Evolutionary conservation across 306 rosid species (phyloP), one percentile per base, ranked within the genome.

Genomic region (Cicer arietinum): DNA sequence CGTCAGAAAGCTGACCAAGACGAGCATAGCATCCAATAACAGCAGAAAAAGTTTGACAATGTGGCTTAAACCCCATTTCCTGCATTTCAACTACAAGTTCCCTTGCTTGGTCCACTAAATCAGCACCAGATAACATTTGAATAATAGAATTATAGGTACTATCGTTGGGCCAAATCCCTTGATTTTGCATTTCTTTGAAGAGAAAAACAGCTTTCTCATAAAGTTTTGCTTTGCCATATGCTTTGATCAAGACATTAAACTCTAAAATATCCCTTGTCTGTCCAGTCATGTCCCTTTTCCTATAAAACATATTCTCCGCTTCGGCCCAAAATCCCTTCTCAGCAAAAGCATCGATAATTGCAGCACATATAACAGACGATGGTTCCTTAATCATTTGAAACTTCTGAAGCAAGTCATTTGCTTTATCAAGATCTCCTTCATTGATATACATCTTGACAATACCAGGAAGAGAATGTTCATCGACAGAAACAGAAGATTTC

Each of bases 51-150:
- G 96, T 89, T 62, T 75, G 72, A 85, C 90, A 85, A 50, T 75
- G 66, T 0, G 95, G 91, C 85, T 81, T 92, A 69, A 87, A 80
- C 63, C 88, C 92, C 85, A 83, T 77, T 72, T 76, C 84, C 80
- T 71, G 88, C 97, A 94, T 94, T 88, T 92, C 97, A 65, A 59
- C 61, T 60, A 85, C 64, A 62, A 91, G 84, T 7, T 79, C 89
- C 66, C 73, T 86, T 68, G 96, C 99, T 71, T 87, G 86, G 76
- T 89, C 90, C 75, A 83, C 88, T 71, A 84, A 76, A 75, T 90
- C 87, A 62, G 90, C 96, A 69, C 92, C 92, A 18, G 91, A 82
- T 71, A 94, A 86, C 97, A 94, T 92, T 70, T 94, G 99, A 77
- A 94, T 73, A 52, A 92, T 83, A 71, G 99, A 89, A 83, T 86